These are phyloP conservation scores for Salix viminalis DNA, from an alignment of 345 rosid species.

Conservation along the genomic window DNA sequence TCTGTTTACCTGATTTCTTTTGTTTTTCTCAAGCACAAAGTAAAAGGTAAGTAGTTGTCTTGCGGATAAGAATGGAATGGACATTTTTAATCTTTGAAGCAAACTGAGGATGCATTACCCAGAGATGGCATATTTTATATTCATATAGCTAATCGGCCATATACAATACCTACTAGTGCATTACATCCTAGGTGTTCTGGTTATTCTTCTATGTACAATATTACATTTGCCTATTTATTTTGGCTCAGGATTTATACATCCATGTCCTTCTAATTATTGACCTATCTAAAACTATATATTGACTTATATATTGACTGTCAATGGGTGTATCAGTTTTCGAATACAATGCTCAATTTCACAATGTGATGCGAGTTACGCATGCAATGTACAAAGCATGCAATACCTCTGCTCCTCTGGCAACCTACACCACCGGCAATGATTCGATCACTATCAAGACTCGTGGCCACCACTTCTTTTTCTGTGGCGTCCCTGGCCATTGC, in stretches of 20 bases:
- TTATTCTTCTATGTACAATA: not conserved
- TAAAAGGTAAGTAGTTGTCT: not conserved
- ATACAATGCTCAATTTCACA: conserved; percentile 82
- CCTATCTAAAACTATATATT: not conserved
- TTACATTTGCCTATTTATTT: not conserved
- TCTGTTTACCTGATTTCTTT: not conserved
- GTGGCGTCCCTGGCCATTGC: conserved; percentile 93
- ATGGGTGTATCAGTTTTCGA: conserved; percentile 43
- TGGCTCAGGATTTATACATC: not conserved
- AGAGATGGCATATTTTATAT: not conserved
- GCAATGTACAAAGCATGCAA: conserved; percentile 73
- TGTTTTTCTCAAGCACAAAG: not conserved
- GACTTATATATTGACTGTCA: not conserved
- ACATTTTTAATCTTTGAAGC: not conserved
- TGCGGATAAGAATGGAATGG: not conserved
- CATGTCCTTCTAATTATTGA: not conserved
- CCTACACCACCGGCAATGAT: conserved; percentile 84
- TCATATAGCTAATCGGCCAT: not conserved
- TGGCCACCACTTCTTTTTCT: conserved; percentile 88
- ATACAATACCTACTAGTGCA: not conserved
- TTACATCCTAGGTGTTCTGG: not conserved
- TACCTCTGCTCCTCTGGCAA: conserved; percentile 68
- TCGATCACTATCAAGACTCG: conserved; percentile 58
- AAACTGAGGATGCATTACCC: not conserved
- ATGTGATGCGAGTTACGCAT: conserved; percentile 85